Percentiles rank a stretch among this genome's conserved stretches.
phyloP scores from a whole-genome alignment of 1,139 yeast species.

The Hansenula sp. region DNA sequence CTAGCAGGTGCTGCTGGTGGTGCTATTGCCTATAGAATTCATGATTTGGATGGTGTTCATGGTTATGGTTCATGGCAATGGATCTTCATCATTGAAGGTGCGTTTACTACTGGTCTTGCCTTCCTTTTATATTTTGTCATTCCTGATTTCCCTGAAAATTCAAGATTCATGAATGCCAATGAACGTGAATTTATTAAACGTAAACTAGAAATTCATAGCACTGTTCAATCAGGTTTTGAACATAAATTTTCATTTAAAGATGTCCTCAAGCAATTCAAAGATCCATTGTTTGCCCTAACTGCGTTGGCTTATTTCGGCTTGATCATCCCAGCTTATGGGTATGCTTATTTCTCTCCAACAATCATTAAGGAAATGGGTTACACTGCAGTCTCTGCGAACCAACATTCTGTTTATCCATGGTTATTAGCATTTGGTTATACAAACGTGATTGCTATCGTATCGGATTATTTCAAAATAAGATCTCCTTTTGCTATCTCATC shows the following conservation, averaged over 20 bases:
- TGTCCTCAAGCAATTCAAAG: conserved; percentile 43
- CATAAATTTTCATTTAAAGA: conserved; percentile 27
- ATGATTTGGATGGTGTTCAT: conserved; percentile 44
- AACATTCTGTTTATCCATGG: conserved; percentile 49
- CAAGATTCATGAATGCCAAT: conserved; percentile 36
- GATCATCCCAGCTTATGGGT: conserved; percentile 44
- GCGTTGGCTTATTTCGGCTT: conserved; percentile 45
- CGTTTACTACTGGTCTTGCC: conserved; percentile 58
- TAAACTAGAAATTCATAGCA: conserved; percentile 38
- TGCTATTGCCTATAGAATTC: conserved; percentile 61
- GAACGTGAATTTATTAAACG: conserved; percentile 37
- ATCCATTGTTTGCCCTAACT: conserved; percentile 50
- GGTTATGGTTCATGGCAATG: conserved; percentile 59
- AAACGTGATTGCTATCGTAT: conserved; percentile 33
- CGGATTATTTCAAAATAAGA: conserved; percentile 35
- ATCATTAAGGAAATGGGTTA: conserved; percentile 44
- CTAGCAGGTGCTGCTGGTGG: conserved; percentile 82
- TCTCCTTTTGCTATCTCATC: conserved; percentile 34
- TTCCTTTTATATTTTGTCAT: conserved; percentile 58
- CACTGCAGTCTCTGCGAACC: conserved; percentile 39
- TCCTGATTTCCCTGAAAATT: conserved; percentile 75
- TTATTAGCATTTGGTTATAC: conserved; percentile 40
- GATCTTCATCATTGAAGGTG: conserved; percentile 56
- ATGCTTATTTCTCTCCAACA: conserved; percentile 45
- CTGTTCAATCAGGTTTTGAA: conserved; percentile 36